Percentiles rank a stretch among this genome's conserved stretches.
These are phyloP conservation scores for Anacardium occidentale DNA, from an alignment of 345 rosid genomes.

Conservation along the genomic window DNA sequence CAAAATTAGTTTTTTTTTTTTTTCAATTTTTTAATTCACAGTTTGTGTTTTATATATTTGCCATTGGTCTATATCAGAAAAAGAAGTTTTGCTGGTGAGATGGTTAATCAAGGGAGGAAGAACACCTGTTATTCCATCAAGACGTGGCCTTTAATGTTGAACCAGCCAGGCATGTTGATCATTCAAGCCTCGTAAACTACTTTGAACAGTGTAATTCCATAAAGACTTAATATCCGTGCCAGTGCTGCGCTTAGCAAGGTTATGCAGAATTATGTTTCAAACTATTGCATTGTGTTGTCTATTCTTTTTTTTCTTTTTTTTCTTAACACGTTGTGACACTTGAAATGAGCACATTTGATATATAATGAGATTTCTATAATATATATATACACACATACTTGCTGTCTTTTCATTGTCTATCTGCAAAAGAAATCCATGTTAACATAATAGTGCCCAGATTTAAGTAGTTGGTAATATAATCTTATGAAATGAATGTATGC, in stretches of 20 bases:
- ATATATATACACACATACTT: too few relatives aligned
- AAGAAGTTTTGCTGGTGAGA: constrained; percentile 67
- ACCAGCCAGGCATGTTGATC: background rate
- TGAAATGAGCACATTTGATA: background rate
- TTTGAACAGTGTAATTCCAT: constrained; percentile 11
- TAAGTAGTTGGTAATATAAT: too few relatives aligned
- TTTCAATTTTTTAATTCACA: constrained; percentile 1
- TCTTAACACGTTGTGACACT: background rate
- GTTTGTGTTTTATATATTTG: constrained; percentile 8
- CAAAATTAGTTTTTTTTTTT: background rate
- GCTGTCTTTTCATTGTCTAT: too few relatives aligned
- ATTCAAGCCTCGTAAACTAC: constrained; percentile 15
- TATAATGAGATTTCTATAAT: background rate
- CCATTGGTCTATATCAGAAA: constrained; percentile 35
- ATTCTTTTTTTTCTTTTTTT: background rate
- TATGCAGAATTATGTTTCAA: background rate
- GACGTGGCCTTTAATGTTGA: constrained; percentile 9
- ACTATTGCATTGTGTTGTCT: constrained; percentile 10
- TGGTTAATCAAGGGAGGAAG: constrained; percentile 18
- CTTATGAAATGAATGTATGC: too few relatives aligned
- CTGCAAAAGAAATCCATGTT: too few relatives aligned
- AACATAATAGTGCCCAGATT: too few relatives aligned
- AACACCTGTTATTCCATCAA: background rate
- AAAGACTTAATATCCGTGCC: background rate
- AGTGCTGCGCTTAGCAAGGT: constrained; percentile 1